Conservation (phyloP, 1,284 basidiomycete genomes). For the Coniferiporia sulphurascens region DNA sequence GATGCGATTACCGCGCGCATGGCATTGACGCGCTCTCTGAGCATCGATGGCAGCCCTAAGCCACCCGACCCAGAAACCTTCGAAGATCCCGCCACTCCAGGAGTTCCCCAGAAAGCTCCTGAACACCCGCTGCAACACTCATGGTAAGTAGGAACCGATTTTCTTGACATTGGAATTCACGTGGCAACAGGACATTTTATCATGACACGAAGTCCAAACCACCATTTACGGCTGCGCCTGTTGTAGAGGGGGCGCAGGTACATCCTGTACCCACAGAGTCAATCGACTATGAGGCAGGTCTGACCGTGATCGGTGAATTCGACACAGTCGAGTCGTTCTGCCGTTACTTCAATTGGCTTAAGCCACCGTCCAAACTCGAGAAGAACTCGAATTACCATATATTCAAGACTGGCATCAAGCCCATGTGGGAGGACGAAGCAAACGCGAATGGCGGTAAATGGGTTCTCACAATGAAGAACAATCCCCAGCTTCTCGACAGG, state of each 20-base stretch:
- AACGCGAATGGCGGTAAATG: constrained; percentile 92
- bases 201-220: constrained; percentile 76
- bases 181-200: constrained; percentile 68
- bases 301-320: constrained; percentile 77
- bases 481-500: constrained; percentile 73
- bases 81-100: constrained; percentile 76
- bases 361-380: constrained; percentile 83
- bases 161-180: background rate
- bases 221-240: constrained; percentile 42
- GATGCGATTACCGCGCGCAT: constrained; percentile 76
- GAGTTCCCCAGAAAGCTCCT: constrained; percentile 62
- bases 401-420: constrained; percentile 88
- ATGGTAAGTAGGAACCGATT: constrained; percentile 51
- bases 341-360: constrained; percentile 92
- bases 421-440: constrained; percentile 95
- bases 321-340: constrained; percentile 88
- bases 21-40: constrained; percentile 60
- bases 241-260: constrained; percentile 31
- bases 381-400: constrained; percentile 90
- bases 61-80: constrained; percentile 72
- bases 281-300: constrained; percentile 69
- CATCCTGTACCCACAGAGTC: constrained; percentile 47
- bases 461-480: constrained; percentile 88
- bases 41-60: constrained; percentile 64
- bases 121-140: constrained; percentile 81